A percentile compares a stretch with the other conserved stretches of the same genome.
Evolutionary conservation across 768 basidiomycete species (phyloP).

Genomic region (Guyanaporus albipodus): DNA sequence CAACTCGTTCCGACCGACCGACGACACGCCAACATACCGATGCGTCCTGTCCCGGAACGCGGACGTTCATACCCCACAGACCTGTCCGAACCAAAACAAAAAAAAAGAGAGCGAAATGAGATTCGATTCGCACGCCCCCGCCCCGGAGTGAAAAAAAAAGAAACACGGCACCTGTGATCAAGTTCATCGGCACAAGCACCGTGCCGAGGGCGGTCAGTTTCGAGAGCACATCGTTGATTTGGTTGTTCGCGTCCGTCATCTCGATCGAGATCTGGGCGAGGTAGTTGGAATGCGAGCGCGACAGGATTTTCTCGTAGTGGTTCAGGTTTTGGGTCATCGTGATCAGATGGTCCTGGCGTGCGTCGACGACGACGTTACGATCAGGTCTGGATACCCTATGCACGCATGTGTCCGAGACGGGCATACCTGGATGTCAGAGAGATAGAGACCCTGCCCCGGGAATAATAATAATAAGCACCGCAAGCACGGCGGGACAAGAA

Average conservation of each 20-base stretch:
- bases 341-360: conserved; percentile 82
- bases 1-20: not conserved
- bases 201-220: conserved; percentile 98
- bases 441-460: conserved; percentile 74
- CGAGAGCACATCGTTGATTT: conserved; percentile 97
- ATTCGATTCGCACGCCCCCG: not conserved
- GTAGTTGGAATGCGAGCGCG: conserved; percentile 98
- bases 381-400: too few relatives aligned
- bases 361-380: too few relatives aligned
- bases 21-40: conserved; percentile 26
- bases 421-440: conserved; percentile 85
- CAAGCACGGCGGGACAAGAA: not conserved
- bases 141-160: too few relatives aligned
- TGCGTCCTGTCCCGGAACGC: conserved; percentile 82
- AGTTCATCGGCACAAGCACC: conserved; percentile 93
- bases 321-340: conserved; percentile 99
- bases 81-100: conserved; percentile 36
- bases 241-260: conserved; percentile 99
- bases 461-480: not conserved
- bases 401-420: too few relatives aligned
- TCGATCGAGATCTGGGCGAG: conserved; percentile 99
- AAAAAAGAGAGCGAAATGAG: not conserved
- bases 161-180: conserved; percentile 72
- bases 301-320: conserved; percentile 99
- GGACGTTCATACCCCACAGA: conserved; percentile 99